Evolutionary conservation across 345 rosid genomes (phyloP), one percentile per base, ranked within the genome.

Genomic region (Moringa oleifera): DNA sequence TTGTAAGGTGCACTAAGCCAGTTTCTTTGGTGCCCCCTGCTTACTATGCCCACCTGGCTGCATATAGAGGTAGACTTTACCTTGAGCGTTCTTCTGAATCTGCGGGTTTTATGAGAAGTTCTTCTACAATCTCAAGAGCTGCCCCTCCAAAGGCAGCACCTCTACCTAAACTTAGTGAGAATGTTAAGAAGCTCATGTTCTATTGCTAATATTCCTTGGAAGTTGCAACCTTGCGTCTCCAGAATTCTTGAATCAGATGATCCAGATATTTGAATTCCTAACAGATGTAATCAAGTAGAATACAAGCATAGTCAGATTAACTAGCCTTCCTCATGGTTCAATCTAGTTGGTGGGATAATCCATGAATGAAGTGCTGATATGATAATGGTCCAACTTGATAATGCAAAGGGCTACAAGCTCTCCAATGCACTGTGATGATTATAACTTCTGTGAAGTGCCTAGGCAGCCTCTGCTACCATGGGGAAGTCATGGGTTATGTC

Each of bases 1-100:
- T 90, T 70, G 92, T 79, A 25, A 86, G 97, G 67, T 90, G 97
- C 81, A 90, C 95, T 36, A 90, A 93, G 76, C 97, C 97, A n/a
- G 68, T 94, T 31, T 94, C 99, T 0, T 63, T 90, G 56, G 99
- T 93, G 52, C 99, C 99, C 0, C 96, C 99, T 1, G 97, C 83
- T 37, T 93, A 90, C 74, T 90, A 93, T 15, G 99, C 97, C 31
- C 99, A 93, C 73, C 71, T 93, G 67, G 99, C 96, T 28, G 97
- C 99, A 8, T 93, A 93, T 53, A 80, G 98, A 68, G 99, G 97
- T 59, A 80, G 96, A 24, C 87, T 94, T 2, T 90, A 94, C 83
- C 85, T 94, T 2, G 96, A 94, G 56, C 76, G 97, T 53, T 80
- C 96, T 0, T 78, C 94, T 0, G 94, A 88, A 55, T 51, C 72